Evolutionary conservation across 2,329 filamentous ascomycete genomes (phyloP).

Genomic region (Trichoderma sp.): DNA sequence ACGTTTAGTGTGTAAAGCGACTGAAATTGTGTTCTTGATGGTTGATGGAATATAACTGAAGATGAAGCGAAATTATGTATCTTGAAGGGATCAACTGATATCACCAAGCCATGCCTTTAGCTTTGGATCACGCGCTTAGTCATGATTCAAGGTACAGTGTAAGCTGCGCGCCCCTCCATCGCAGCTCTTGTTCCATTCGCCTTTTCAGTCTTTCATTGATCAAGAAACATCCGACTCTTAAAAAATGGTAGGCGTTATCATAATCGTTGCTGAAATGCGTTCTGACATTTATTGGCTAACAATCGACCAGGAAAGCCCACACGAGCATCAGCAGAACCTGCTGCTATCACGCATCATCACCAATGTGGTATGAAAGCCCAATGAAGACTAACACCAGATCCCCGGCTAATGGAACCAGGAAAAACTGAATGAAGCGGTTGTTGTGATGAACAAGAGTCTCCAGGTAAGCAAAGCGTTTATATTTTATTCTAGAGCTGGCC

Average conservation of each 20-base stretch:
- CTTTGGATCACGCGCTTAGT: not conserved
- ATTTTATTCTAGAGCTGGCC: not conserved
- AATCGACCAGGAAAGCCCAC: conserved; percentile 76
- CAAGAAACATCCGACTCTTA: not conserved
- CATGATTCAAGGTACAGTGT: conserved; percentile 3
- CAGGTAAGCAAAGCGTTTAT: conserved; percentile 58
- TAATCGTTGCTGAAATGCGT: not conserved
- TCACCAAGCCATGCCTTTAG: not conserved
- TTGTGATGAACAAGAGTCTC: conserved; percentile 89
- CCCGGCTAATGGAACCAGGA: conserved; percentile 64
- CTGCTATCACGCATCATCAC: conserved; percentile 94
- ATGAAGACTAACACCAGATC: not conserved
- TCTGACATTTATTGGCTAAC: not conserved
- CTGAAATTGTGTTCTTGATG: not conserved
- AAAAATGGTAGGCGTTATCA: not conserved
- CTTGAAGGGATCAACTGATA: not conserved
- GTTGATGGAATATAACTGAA: not conserved
- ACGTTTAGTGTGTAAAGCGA: not conserved
- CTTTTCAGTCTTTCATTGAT: not conserved
- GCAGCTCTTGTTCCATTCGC: not conserved
- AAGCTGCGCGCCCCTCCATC: conserved; percentile 9
- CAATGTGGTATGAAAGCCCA: conserved; percentile 74
- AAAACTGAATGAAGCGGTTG: conserved; percentile 93
- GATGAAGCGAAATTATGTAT: not conserved
- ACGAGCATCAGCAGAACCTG: conserved; percentile 95